These are phyloP conservation scores for Corynascus novoguineensis DNA, from an alignment of 495 filamentous ascomycete species.

Conservation along the genomic window DNA sequence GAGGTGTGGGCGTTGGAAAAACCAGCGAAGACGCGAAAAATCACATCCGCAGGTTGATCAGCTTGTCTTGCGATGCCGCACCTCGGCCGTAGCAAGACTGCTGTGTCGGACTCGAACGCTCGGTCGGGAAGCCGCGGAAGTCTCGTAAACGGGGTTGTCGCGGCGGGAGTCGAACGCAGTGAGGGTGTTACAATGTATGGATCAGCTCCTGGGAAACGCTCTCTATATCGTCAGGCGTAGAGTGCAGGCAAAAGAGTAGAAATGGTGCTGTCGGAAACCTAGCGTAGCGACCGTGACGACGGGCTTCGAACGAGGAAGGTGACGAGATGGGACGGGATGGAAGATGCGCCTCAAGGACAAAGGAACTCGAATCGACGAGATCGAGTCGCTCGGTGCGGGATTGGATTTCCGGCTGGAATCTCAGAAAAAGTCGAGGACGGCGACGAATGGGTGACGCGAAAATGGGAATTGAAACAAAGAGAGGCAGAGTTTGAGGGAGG, in stretches of 20 bases:
- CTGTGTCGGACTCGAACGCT: constrained; percentile 11
- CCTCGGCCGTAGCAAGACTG: neutral
- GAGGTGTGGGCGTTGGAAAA: constrained; percentile 17
- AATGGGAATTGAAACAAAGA: constrained; percentile 24
- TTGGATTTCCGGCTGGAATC: constrained; percentile 18
- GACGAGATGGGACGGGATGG: constrained; percentile 18
- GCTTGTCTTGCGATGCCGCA: constrained; percentile 9
- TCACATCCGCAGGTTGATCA: constrained; percentile 26
- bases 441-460: constrained; percentile 30
- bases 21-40: constrained; percentile 16
- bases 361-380: constrained; percentile 22
- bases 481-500: constrained; percentile 34
- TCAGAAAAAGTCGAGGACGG: constrained; percentile 15
- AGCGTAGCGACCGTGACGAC: constrained; percentile 21
- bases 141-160: constrained; percentile 5
- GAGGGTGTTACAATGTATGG: neutral
- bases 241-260: constrained; percentile 2
- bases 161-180: neutral
- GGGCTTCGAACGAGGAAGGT: constrained; percentile 16
- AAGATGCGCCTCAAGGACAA: constrained; percentile 34
- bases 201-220: no score
- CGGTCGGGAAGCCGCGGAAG: neutral
- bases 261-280: constrained; percentile 9
- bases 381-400: constrained; percentile 16
- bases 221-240: neutral